These are phyloP conservation scores for Trypanosomatidae sp. DNA, from an alignment of 208 protist species.

Conservation along the genomic window DNA sequence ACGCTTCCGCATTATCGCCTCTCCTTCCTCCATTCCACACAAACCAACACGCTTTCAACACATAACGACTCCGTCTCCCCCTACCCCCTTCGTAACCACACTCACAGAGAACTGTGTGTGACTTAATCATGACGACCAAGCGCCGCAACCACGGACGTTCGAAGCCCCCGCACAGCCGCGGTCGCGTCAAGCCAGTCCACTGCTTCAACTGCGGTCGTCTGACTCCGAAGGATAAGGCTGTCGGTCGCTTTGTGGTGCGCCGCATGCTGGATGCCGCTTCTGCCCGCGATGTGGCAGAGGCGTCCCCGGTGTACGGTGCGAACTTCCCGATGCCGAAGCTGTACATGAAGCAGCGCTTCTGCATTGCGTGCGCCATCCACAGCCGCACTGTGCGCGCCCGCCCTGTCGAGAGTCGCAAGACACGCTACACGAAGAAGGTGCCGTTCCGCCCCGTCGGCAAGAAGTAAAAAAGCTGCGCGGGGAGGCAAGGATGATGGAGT, in stretches of 20 bases:
- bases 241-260: slow-evolving; percentile 98
- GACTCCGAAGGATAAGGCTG: slow-evolving; percentile 97
- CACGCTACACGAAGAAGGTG: slow-evolving; percentile 83
- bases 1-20: not conserved
- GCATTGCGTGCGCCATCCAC: slow-evolving; percentile 99
- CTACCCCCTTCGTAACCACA: not conserved
- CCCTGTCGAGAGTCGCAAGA: slow-evolving; percentile 80
- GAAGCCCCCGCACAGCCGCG: slow-evolving; percentile 91
- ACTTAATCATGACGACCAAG: slow-evolving; percentile 89
- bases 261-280: slow-evolving; percentile 98
- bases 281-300: slow-evolving; percentile 97
- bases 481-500: slow-evolving; percentile 6
- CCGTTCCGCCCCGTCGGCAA: slow-evolving; percentile 59
- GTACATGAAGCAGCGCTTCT: slow-evolving; percentile 99
- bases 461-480: slow-evolving; percentile 6
- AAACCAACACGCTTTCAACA: not conserved
- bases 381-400: slow-evolving; percentile 96
- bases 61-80: not conserved
- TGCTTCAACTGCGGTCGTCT: slow-evolving; percentile 94
- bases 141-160: slow-evolving; percentile 93
- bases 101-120: slow-evolving; percentile 12
- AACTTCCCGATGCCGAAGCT: slow-evolving; percentile 98
- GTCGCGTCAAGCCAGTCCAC: slow-evolving; percentile 89
- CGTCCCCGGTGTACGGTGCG: slow-evolving; percentile 91
- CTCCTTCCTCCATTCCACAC: not conserved